Percentiles rank a stretch among this genome's conserved stretches.
phyloP scores from a whole-genome alignment of 768 basidiomycete species.

The Antrodiella citrinella region DNA sequence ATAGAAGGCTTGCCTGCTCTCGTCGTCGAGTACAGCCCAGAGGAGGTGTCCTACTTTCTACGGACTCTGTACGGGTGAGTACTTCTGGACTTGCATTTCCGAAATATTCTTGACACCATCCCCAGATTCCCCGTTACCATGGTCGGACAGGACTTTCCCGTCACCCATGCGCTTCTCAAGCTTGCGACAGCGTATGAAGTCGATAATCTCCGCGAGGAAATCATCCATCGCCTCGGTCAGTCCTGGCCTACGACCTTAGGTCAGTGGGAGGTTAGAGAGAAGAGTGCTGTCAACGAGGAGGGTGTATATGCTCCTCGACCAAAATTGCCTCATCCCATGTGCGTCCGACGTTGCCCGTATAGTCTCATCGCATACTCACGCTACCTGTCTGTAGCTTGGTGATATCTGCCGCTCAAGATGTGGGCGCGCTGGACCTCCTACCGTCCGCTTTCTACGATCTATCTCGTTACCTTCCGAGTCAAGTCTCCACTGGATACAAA shows the following conservation, averaged over 20 bases:
- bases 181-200: conserved; percentile 60
- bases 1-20: conserved; percentile 56
- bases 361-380: conserved; percentile 1
- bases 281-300: conserved; percentile 37
- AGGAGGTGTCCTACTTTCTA: conserved; percentile 52
- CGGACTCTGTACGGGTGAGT: conserved; percentile 48
- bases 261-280: conserved; percentile 63
- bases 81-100: conserved; percentile 29
- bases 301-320: conserved; percentile 52
- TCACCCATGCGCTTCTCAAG: conserved; percentile 48
- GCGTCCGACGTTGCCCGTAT: conserved; percentile 22
- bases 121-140: conserved; percentile 6
- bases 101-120: conserved; percentile 11
- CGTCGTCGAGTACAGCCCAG: conserved; percentile 43
- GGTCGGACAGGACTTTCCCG: conserved; percentile 33
- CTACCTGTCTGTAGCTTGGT: conserved; percentile 36
- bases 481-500: conserved; percentile 45
- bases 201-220: conserved; percentile 45
- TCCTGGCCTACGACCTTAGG: conserved; percentile 57
- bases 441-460: conserved; percentile 79
- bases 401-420: conserved; percentile 58
- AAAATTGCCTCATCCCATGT: conserved; percentile 63
- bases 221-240: conserved; percentile 42
- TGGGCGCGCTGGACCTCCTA: conserved; percentile 47
- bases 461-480: conserved; percentile 58